Evolutionary conservation across 169 alveolate genomes (phyloP).

Genomic region (Plasmodium vivax): DNA sequence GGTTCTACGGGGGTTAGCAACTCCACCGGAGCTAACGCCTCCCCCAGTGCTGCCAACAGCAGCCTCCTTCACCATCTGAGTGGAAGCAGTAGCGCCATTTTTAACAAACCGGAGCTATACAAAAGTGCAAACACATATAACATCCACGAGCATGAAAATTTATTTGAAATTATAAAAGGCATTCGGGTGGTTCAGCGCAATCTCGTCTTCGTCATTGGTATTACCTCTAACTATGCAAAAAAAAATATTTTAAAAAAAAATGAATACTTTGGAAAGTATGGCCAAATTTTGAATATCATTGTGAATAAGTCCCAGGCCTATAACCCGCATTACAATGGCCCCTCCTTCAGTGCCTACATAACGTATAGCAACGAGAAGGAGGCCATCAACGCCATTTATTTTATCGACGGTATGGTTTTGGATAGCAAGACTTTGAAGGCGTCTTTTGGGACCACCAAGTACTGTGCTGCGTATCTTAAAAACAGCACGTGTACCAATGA

Average conservation of each 20-base stretch:
- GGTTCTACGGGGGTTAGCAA: neutral
- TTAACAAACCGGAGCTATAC: slow-evolving; percentile 32
- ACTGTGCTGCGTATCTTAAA: slow-evolving; percentile 92
- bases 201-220: slow-evolving; percentile 91
- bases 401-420: slow-evolving; percentile 90
- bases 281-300: slow-evolving; percentile 88
- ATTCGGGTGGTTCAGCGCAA: slow-evolving; percentile 91
- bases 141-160: slow-evolving; percentile 49
- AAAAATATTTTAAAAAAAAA: slow-evolving; percentile 87
- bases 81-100: neutral
- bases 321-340: slow-evolving; percentile 87
- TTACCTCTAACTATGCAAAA: slow-evolving; percentile 87
- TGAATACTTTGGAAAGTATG: slow-evolving; percentile 92
- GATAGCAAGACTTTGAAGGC: slow-evolving; percentile 91
- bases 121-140: slow-evolving; percentile 57
- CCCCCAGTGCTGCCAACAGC: neutral
- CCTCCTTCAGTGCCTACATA: slow-evolving; percentile 93
- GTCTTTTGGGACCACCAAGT: slow-evolving; percentile 95
- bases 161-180: slow-evolving; percentile 81
- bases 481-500: slow-evolving; percentile 89
- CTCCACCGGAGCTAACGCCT: neutral
- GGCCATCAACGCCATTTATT: slow-evolving; percentile 93
- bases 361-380: slow-evolving; percentile 92
- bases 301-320: slow-evolving; percentile 88
- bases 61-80: neutral